Evolutionary conservation across 1,284 basidiomycete species (phyloP).

Genomic region (Chalciporus sp.): DNA sequence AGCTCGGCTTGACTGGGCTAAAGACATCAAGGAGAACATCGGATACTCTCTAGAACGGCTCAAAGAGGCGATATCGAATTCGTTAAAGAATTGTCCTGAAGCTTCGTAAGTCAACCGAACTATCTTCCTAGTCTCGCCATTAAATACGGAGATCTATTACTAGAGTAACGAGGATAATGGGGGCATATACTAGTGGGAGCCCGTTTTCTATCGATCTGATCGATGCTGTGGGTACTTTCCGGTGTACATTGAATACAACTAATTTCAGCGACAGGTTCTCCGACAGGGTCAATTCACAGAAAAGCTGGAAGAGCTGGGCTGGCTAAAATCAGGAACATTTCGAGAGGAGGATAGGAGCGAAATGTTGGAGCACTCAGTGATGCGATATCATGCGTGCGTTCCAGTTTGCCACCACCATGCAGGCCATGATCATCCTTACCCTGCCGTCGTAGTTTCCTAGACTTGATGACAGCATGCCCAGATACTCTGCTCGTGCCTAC

Average conservation of each 20-base stretch:
- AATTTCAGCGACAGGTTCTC: slow-evolving; percentile 33
- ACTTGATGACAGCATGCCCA: slow-evolving; percentile 21
- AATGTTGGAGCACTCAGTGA: slow-evolving; percentile 35
- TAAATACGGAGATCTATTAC: background rate
- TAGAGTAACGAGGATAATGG: slow-evolving; percentile 31
- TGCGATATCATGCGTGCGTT: slow-evolving; percentile 44
- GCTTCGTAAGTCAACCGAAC: slow-evolving; percentile 35
- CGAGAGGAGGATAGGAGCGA: slow-evolving; percentile 21
- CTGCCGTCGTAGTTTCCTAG: slow-evolving; percentile 26
- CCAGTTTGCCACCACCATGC: background rate
- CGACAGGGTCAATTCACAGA: slow-evolving; percentile 45
- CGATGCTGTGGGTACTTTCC: slow-evolving; percentile 35
- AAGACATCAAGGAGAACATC: slow-evolving; percentile 30
- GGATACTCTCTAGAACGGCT: slow-evolving; percentile 29
- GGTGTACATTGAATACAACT: background rate
- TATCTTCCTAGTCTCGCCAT: background rate
- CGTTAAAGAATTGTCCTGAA: slow-evolving; percentile 28
- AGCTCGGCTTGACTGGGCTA: slow-evolving; percentile 24
- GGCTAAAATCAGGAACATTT: slow-evolving; percentile 28
- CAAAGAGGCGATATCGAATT: slow-evolving; percentile 17
- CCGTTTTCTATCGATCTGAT: slow-evolving; percentile 43
- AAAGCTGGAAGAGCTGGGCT: slow-evolving; percentile 38
- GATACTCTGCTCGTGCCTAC: slow-evolving; percentile 28
- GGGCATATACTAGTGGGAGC: slow-evolving; percentile 37
- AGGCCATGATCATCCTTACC: background rate